These are phyloP conservation scores for Rhizopogon vinicolor DNA, from an alignment of 768 basidiomycete species.

Conservation along the genomic window DNA sequence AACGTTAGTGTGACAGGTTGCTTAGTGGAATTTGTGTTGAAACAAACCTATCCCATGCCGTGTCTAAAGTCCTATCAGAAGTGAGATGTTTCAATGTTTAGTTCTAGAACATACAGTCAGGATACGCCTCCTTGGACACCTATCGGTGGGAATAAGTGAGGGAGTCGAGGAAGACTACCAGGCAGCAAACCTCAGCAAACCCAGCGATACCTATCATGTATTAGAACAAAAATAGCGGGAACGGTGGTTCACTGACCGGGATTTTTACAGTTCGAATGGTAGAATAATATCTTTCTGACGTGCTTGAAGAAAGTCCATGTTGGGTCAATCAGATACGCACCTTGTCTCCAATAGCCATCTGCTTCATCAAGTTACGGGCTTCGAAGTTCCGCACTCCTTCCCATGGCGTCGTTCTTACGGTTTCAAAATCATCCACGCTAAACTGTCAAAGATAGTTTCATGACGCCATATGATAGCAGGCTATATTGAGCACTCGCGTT, in stretches of 20 bases:
- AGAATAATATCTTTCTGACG: slow-evolving; percentile 63
- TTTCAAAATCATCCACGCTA: slow-evolving; percentile 82
- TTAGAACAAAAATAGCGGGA: background rate
- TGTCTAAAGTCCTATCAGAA: slow-evolving; percentile 45
- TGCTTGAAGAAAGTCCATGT: background rate
- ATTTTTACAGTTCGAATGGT: slow-evolving; percentile 82
- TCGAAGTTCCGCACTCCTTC: slow-evolving; percentile 86
- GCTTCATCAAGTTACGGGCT: slow-evolving; percentile 79
- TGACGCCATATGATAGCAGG: background rate
- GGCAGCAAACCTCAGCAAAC: slow-evolving; percentile 64
- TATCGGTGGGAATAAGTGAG: slow-evolving; percentile 21
- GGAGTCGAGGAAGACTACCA: background rate
- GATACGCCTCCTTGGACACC: slow-evolving; percentile 83
- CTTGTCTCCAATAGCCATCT: slow-evolving; percentile 74
- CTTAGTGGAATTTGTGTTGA: slow-evolving; percentile 6
- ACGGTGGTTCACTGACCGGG: slow-evolving; percentile 48
- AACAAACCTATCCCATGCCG: slow-evolving; percentile 83
- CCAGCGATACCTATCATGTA: slow-evolving; percentile 61
- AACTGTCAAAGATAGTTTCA: slow-evolving; percentile 45
- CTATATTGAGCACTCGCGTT: background rate
- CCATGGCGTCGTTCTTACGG: slow-evolving; percentile 67
- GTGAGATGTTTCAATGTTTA: slow-evolving; percentile 1
- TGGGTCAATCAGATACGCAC: slow-evolving; percentile 29
- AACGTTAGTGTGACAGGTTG: slow-evolving; percentile 3
- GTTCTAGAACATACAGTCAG: slow-evolving; percentile 62